Percentiles rank a stretch among this genome's conserved stretches.
Conservation (phyloP, 179 eudicot species). For the Silene noctiflora region DNA sequence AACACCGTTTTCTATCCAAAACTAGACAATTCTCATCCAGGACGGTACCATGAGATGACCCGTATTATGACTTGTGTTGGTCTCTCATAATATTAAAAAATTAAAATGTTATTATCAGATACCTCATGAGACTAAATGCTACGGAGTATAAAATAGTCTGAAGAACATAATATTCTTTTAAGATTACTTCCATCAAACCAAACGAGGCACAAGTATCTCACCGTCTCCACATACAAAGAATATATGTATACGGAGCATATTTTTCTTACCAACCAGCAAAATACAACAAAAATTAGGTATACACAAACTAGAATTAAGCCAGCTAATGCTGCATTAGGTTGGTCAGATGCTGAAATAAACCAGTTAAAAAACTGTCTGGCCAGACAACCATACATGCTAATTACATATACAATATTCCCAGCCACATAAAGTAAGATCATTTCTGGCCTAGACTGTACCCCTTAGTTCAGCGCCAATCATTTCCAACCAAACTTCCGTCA, state of each 20-base stretch:
- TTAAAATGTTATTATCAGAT: no score
- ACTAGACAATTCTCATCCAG: no score
- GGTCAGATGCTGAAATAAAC: neutral
- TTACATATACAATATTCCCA: conserved; percentile 14
- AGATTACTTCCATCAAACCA: neutral
- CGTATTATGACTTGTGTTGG: neutral
- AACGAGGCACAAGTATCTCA: no score
- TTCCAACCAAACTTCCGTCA: conserved; percentile 24
- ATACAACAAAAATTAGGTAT: conserved; percentile 13
- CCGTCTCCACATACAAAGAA: neutral
- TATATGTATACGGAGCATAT: neutral
- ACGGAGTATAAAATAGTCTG: no score
- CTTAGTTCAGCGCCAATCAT: conserved; percentile 10
- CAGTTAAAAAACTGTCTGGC: conserved; percentile 4
- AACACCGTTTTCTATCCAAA: no score
- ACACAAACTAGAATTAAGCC: conserved; percentile 9
- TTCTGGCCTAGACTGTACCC: conserved; percentile 5
- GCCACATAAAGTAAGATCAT: conserved; percentile 8
- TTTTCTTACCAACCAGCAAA: conserved; percentile 10
- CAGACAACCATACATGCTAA: conserved; percentile 12
- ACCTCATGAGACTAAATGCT: no score
- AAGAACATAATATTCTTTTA: no score
- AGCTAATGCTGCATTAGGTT: conserved; percentile 10
- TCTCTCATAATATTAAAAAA: neutral
- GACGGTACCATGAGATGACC: no score